Conservation (phyloP, 345 rosid genomes). For the Sonneratia alba region DNA sequence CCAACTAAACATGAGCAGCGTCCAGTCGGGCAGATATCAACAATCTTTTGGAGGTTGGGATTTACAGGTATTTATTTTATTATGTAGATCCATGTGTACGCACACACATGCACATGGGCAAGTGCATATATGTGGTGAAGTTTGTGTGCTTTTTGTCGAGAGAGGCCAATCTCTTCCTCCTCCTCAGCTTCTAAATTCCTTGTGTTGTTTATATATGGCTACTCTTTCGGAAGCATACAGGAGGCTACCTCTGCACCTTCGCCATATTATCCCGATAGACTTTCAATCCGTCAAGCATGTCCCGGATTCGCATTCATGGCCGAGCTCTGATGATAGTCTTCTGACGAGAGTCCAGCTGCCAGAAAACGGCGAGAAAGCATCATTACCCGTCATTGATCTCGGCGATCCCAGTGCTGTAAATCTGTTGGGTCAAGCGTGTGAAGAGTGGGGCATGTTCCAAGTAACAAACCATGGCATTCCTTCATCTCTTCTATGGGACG, state of each 20-base stretch:
- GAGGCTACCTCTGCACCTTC: constrained; percentile 44
- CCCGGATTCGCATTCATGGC: constrained; percentile 56
- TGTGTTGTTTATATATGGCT: constrained; percentile 11
- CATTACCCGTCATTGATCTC: constrained; percentile 55
- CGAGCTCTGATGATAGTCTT: neutral
- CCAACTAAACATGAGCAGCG: neutral
- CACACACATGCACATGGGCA: neutral
- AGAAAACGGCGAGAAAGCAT: neutral
- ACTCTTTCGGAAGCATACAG: constrained; percentile 43
- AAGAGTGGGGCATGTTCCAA: constrained; percentile 70
- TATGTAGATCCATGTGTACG: neutral
- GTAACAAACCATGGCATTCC: constrained; percentile 54
- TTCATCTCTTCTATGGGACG: constrained; percentile 27
- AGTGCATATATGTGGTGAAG: neutral
- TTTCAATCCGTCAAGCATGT: constrained; percentile 32
- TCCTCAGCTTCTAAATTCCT: neutral
- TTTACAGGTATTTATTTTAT: neutral
- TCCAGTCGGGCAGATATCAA: neutral
- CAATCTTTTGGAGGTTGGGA: neutral
- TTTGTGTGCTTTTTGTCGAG: neutral
- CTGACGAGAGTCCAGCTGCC: neutral
- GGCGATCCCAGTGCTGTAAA: constrained; percentile 27
- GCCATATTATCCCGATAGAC: constrained; percentile 41
- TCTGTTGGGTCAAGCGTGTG: constrained; percentile 49
- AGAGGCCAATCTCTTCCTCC: neutral